Conservation (phyloP, 2,329 filamentous ascomycete genomes). For the Microsporum audouinii region DNA sequence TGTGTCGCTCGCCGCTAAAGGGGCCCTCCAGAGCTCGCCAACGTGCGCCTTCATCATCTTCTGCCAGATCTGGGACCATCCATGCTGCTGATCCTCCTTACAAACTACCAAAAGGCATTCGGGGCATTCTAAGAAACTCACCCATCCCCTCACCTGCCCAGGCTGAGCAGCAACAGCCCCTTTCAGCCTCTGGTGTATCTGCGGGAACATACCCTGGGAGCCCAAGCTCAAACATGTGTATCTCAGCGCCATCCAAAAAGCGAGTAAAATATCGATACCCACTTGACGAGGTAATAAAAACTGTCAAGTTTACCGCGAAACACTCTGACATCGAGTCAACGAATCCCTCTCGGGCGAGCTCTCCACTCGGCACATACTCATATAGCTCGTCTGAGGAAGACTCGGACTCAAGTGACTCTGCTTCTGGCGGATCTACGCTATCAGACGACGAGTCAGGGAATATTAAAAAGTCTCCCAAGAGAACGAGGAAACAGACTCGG, state of each 20-base stretch:
- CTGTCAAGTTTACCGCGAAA: slow-evolving; percentile 42
- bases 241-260: slow-evolving; percentile 45
- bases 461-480: slow-evolving; percentile 7
- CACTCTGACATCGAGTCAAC: slow-evolving; percentile 41
- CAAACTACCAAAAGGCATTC: slow-evolving; percentile 34
- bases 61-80: background rate
- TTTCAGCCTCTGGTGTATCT: slow-evolving; percentile 16
- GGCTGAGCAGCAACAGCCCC: slow-evolving; percentile 26
- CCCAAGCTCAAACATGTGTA: slow-evolving; percentile 22
- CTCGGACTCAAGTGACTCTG: slow-evolving; percentile 18
- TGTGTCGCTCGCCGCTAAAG: slow-evolving; percentile 20
- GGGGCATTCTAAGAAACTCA: slow-evolving; percentile 39
- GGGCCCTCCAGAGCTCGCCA: background rate
- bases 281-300: slow-evolving; percentile 49
- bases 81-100: slow-evolving; percentile 23
- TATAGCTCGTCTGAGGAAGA: slow-evolving; percentile 18
- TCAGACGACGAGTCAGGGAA: slow-evolving; percentile 24
- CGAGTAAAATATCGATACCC: slow-evolving; percentile 46
- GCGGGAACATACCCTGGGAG: slow-evolving; percentile 5
- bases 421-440: slow-evolving; percentile 21
- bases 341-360: slow-evolving; percentile 9
- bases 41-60: background rate
- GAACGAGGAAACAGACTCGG: slow-evolving; percentile 8
- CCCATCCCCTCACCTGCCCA: slow-evolving; percentile 15
- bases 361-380: slow-evolving; percentile 17